Base-by-base conservation (phyloP, 2,329 filamentous ascomycete genomes). In the Botrytis squamosa region DNA sequence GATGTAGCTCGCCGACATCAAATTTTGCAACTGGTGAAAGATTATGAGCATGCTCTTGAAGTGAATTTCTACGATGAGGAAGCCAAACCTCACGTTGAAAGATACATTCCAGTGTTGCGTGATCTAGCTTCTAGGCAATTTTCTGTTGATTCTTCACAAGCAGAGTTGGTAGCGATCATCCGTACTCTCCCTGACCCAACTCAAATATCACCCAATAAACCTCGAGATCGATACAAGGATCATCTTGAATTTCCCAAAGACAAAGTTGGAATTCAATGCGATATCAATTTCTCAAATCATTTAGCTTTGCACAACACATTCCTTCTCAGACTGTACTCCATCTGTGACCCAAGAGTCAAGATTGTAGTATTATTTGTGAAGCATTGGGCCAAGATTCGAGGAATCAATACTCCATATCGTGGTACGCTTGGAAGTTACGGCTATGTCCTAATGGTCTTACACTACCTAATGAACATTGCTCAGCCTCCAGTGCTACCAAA, bases 371-470 rank as follows among this genome's bases (percentile, higher is more conserved):
- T 97, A 14, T 97, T 97, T 80, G 86, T 98, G 80, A 98, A 98
- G 82, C 88, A 93, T 76, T 98, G 95, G 94, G 93, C 94, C 40
- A 97, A 96, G 82, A 86, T 87, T 42, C 90, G 95, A 65, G 92
- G 90, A 76, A 95, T 97, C 83, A 97, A 97, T 82, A 93, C 91
- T 60, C 90, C 93, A 2, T 97, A 97, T 80, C 91, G 91, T 55
- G 94, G 95, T 60, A 97, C 94, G 0, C 85, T 98, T 29, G 95
- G 92, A 70, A 95, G 93, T 77, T 97, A 97, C 79, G 94, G 95
- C 68, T 98, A 95, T 82, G 93, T 96, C 8, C 84, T 97, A 57
- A 97, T 98, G 94, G 90, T 97, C 7, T 85, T 97, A 25, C 95
- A 98, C 82, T 97, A 95, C 80, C 88, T 97, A 42, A 90, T 96